Base-by-base conservation (phyloP, 805 yeast genomes). In the Candida insectorum region DNA sequence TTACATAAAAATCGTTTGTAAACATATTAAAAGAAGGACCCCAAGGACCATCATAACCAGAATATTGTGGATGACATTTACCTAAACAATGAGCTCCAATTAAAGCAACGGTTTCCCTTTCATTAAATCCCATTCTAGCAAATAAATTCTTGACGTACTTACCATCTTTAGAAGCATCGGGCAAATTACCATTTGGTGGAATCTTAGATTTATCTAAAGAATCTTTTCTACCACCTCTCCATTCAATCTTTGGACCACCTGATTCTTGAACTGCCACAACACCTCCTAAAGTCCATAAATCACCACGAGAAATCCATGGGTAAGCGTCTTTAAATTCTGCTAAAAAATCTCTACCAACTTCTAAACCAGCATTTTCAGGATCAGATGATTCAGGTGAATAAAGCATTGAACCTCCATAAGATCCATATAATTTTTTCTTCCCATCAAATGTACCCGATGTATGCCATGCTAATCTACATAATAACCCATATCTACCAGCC, bases 151-250 rank as follows among this genome's bases (percentile, higher is more conserved):
- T 71, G 11, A 85, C 79, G 50, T 85, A 88, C 16, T 65, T 62
- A 2, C 81, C 73, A 32, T 77, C 88, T 48, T 68, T 56, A 4
- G 79, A 58, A 16, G 88, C 94, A 50, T 81, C 77, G 5, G 95
- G 95, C 28, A 85, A 66, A 51, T 85, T 70, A 11, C 84, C 87
- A 51, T 77, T 80, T 13, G 75, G 75, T 21, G 88, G 85, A 11
- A 71, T 71, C 26, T 75, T 71, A 13, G 48, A 41, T 12, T 62
- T 51, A 39, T 71, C 79, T 2, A 55, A 58, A 39, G 71, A 60
- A 53, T 85, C 87, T 6, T 71, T 64, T 57, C 95, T 69, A 26
- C 95, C 96, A 6, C 93, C 81, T 58, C 78, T 79, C 96, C 96
- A 87, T 13, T 73, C 69, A 36, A 85, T 65, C 45, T 76, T 71